Evolutionary conservation across 257 asterid genomes (phyloP).

Genomic region (Thymus quinquecostatus): DNA sequence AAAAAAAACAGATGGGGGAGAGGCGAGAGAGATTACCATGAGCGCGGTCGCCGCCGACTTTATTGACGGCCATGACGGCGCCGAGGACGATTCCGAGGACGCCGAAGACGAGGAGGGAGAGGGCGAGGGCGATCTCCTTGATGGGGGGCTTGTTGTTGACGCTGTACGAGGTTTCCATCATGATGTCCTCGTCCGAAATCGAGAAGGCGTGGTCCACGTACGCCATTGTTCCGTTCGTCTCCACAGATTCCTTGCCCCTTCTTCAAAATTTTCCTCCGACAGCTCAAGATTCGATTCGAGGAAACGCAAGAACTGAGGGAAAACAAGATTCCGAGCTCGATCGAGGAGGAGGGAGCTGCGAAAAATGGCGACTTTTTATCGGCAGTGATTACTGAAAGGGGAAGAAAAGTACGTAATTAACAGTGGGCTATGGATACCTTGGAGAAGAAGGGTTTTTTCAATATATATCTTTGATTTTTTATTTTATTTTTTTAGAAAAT

Average conservation of each 20-base stretch:
- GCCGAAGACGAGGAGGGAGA: constrained; percentile 87
- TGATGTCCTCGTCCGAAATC: constrained; percentile 93
- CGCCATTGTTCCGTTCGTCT: constrained; percentile 54
- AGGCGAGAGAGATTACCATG: constrained; percentile 57
- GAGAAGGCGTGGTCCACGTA: constrained; percentile 98
- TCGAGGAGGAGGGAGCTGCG: constrained; percentile 26
- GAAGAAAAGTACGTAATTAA: constrained; percentile 8
- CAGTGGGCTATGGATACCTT: constrained; percentile 26
- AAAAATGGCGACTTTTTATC: constrained; percentile 11
- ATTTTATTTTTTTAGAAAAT: not conserved
- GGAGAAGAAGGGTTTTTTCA: constrained; percentile 19
- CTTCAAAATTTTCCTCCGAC: not conserved
- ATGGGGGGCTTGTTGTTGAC: constrained; percentile 82
- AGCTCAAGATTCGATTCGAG: not conserved
- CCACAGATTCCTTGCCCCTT: constrained; percentile 10
- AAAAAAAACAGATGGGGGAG: too few relatives aligned
- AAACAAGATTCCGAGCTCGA: constrained; percentile 27
- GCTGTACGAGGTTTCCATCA: constrained; percentile 80
- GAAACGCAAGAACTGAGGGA: not conserved
- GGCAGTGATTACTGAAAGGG: constrained; percentile 18
- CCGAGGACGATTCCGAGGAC: constrained; percentile 74
- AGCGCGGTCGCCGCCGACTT: constrained; percentile 91
- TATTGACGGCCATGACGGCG: constrained; percentile 73
- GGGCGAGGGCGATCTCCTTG: constrained; percentile 96
- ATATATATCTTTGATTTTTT: not conserved